Evolutionary conservation across 331 rosid species (phyloP).

Genomic region (Stylosanthes scabra): DNA sequence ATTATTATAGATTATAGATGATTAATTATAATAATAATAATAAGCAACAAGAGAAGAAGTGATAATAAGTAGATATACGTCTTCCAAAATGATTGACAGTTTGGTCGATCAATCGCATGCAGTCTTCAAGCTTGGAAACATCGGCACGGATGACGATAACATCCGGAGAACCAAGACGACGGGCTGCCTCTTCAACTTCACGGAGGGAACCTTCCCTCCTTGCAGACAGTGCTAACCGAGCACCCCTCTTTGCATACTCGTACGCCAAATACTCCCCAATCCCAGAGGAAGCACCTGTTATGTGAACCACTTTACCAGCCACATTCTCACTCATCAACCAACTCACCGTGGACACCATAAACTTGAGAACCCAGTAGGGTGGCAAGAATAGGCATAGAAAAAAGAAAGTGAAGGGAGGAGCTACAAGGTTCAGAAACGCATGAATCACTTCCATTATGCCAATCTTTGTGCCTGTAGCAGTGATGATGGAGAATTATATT

Average conservation of each 20-base stretch:
- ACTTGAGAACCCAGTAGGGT: conserved; percentile 50
- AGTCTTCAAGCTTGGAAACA: conserved; percentile 72
- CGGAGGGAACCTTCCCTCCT: conserved; percentile 52
- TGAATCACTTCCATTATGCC: conserved; percentile 52
- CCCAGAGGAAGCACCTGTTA: conserved; percentile 84
- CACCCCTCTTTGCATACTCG: conserved; percentile 74
- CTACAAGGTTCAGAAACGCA: conserved; percentile 55
- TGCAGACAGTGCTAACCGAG: conserved; percentile 59
- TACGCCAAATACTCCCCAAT: conserved; percentile 81
- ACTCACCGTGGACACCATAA: conserved; percentile 42
- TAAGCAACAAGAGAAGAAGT: no score
- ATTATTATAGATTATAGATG: no score
- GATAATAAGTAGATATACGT: conserved; percentile 37
- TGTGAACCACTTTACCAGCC: conserved; percentile 71
- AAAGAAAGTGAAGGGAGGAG: conserved; percentile 67
- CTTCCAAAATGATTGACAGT: conserved; percentile 57
- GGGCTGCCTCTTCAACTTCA: conserved; percentile 58
- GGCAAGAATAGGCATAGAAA: conserved; percentile 61
- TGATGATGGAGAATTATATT: no score
- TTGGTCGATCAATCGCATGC: conserved; percentile 54
- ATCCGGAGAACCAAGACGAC: conserved; percentile 56
- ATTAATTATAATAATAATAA: no score
- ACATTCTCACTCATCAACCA: conserved; percentile 55
- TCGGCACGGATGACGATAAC: conserved; percentile 60
- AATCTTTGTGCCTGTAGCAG: neutral